Evolutionary conservation across 2,329 filamentous ascomycete genomes (phyloP).

Genomic region (Sarocladiaceae sp.): DNA sequence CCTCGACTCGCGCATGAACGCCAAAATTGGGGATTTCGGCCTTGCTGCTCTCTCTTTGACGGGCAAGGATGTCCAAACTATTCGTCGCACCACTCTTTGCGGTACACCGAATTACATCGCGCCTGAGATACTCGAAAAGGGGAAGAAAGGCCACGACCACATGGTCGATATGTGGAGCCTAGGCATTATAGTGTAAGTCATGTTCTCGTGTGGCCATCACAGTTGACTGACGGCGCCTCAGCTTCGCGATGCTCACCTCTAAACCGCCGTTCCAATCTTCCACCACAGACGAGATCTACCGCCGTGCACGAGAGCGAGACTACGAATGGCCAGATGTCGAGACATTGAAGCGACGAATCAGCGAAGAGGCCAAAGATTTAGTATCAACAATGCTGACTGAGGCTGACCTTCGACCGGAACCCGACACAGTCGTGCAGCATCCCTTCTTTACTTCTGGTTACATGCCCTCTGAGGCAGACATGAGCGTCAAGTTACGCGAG

Average conservation of each 20-base stretch:
- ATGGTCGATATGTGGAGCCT: conserved; percentile 98
- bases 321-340: conserved; percentile 72
- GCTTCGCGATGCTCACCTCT: conserved; percentile 93
- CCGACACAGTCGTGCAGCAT: conserved; percentile 73
- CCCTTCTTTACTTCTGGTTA: conserved; percentile 73
- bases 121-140: conserved; percentile 91
- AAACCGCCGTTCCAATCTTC: conserved; percentile 94
- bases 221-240: conserved; percentile 25
- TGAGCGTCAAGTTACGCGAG: conserved; percentile 52
- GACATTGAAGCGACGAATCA: conserved; percentile 62
- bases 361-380: conserved; percentile 68
- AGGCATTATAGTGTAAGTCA: conserved; percentile 85
- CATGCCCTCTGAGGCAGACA: conserved; percentile 57
- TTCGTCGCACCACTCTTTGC: conserved; percentile 85
- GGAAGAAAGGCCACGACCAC: conserved; percentile 90
- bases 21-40: conserved; percentile 97
- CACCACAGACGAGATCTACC: conserved; percentile 81
- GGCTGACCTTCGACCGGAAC: conserved; percentile 66
- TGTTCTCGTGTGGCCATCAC: background rate
- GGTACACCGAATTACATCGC: conserved; percentile 98
- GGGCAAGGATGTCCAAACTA: conserved; percentile 79
- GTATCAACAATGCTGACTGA: conserved; percentile 71
- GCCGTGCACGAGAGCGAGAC: conserved; percentile 61
- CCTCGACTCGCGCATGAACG: conserved; percentile 88
- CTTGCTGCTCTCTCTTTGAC: conserved; percentile 87